phyloP scores from a whole-genome alignment of 495 filamentous ascomycete genomes.

The Xylaria castorea region DNA sequence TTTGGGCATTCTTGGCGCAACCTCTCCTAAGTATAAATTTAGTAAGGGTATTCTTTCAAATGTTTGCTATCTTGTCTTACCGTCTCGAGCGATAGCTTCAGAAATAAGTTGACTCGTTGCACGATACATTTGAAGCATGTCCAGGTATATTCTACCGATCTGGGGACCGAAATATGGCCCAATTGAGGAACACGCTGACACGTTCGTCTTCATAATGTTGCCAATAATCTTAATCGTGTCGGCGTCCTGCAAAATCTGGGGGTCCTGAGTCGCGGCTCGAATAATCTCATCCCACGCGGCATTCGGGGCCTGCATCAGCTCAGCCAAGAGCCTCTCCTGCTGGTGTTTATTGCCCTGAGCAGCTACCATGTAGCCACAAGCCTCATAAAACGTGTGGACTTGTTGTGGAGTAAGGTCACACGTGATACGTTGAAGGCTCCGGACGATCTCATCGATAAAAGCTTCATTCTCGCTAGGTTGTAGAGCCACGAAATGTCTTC shows the following conservation, averaged over 20 bases:
- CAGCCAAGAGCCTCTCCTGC: slow-evolving; percentile 88
- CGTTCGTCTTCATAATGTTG: slow-evolving; percentile 99
- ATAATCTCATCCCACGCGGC: slow-evolving; percentile 96
- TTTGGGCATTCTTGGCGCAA: slow-evolving; percentile 97
- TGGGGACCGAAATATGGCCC: slow-evolving; percentile 99
- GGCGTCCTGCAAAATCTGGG: slow-evolving; percentile 81
- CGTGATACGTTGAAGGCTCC: slow-evolving; percentile 93
- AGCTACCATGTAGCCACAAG: slow-evolving; percentile 98
- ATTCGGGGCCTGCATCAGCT: slow-evolving; percentile 93
- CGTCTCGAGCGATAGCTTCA: slow-evolving; percentile 83
- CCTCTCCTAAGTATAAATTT: slow-evolving; percentile 63
- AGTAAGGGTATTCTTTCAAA: slow-evolving; percentile 19
- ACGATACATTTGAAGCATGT: slow-evolving; percentile 99
- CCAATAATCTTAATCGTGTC: slow-evolving; percentile 98
- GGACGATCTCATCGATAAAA: slow-evolving; percentile 98
- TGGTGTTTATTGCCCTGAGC: slow-evolving; percentile 91
- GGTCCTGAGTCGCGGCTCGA: slow-evolving; percentile 77
- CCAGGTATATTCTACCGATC: slow-evolving; percentile 95
- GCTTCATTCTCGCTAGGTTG: slow-evolving; percentile 94
- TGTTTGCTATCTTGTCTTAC: slow-evolving; percentile 53
- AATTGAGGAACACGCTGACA: slow-evolving; percentile 93
- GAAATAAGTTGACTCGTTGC: slow-evolving; percentile 96
- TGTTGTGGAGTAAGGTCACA: slow-evolving; percentile 94
- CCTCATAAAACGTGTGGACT: slow-evolving; percentile 98
- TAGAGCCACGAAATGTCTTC: slow-evolving; percentile 93